Base-by-base conservation (phyloP, 2,329 filamentous ascomycete genomes). In the Claviceps purpurea region DNA sequence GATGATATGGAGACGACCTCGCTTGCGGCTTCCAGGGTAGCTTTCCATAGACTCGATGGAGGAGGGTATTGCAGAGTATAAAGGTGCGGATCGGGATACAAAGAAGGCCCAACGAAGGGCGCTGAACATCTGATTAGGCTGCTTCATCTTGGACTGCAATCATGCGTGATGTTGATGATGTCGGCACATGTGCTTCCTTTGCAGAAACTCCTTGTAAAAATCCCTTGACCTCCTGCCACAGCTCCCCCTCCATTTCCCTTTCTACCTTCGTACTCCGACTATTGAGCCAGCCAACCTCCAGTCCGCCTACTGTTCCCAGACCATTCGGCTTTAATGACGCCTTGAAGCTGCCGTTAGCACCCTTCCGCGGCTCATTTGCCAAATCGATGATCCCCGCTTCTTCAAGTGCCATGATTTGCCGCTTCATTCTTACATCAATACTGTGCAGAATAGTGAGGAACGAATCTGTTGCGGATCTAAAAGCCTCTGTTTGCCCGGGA, bases 231-330 rank as follows among this genome's bases (percentile, higher is more conserved):
- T 66, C 68, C 5, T 55, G 75, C 81, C 91, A 85, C 45, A 95
- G 70, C 68, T 96, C 88, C 2, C 79, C 79, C 63, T 94, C 89
- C 75, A 91, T 93, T 56, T 88, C 85, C 60, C 83, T 79, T 52
- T 87, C 87, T 22, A 94, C 86, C 56, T 84, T 84, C 56, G 87
- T 85, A 55, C 87, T 88, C 53, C 88, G 78, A 61, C 87, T 90
- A 64, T 96, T 97, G 60, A 97, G 69, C 80, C 87, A 91, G 37
- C 90, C 90, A 14, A 94, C 84, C 63, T 96, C 90, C 50, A 96
- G 73, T 30, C 70, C 71, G 10, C 77, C 78, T 38, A 81, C 76
- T 59, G 73, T 73, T 22, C 73, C 79, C 52, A 73, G 68, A 41
- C 75, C 78, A 45, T 79, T 70, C 41, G 81, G 73, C 63, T 80